Conservation (phyloP, 2,329 filamentous ascomycete species). For the Fusarium poae region DNA sequence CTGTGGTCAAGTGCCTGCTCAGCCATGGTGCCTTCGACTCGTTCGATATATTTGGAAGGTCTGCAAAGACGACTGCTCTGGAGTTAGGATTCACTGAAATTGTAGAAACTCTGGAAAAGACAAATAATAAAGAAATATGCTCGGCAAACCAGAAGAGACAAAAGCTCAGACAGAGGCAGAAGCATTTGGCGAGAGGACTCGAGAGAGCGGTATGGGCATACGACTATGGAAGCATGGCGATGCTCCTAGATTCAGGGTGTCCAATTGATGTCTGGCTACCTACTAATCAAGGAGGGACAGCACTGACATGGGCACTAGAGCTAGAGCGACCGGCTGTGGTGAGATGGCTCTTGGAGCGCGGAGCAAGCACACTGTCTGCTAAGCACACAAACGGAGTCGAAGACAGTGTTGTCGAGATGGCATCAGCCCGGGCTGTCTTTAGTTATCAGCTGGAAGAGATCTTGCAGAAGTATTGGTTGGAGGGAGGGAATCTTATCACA, state of each 20-base stretch:
- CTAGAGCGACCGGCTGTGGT: background rate
- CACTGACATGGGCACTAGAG: background rate
- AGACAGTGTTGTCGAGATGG: background rate
- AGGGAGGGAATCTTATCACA: background rate
- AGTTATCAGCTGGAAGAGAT: background rate
- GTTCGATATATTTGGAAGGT: background rate
- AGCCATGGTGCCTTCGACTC: background rate
- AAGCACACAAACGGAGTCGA: background rate
- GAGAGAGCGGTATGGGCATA: background rate
- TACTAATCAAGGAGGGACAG: background rate
- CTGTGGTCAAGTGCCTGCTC: background rate
- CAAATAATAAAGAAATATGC: background rate
- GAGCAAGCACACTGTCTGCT: background rate
- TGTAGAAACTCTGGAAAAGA: background rate
- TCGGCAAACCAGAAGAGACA: background rate
- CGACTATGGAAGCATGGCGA: background rate
- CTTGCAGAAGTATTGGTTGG: background rate
- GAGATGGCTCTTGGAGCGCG: background rate
- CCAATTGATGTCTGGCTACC: background rate
- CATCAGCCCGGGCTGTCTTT: background rate
- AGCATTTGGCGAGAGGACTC: background rate
- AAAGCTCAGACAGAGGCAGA: fast-evolving
- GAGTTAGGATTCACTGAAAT: background rate
- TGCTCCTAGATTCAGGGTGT: background rate
- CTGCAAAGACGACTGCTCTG: background rate